Percentiles rank a stretch among this genome's conserved stretches.
phyloP scores from a whole-genome alignment of 208 protist species.

The Blastocrithidia nonstop region DNA sequence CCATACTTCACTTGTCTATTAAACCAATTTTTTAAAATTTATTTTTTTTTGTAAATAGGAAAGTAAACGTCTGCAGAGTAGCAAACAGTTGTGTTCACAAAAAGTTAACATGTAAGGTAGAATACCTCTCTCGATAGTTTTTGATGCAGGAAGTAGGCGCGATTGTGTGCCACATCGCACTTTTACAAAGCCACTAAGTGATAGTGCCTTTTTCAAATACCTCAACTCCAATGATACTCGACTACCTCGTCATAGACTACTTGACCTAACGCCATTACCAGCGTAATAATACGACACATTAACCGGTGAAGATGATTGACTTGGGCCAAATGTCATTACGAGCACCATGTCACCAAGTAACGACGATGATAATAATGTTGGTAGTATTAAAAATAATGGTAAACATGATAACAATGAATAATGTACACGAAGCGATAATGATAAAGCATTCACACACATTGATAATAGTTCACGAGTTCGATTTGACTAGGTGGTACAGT shows the following conservation, averaged over 20 bases:
- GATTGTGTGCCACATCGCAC: conserved; percentile 44
- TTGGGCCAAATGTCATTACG: not conserved
- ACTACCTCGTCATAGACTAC: conserved; percentile 26
- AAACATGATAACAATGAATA: conserved; percentile 1
- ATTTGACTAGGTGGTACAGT: conserved; percentile 44
- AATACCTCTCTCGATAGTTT: conserved; percentile 40
- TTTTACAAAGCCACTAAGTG: conserved; percentile 6
- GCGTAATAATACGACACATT: conserved; percentile 67
- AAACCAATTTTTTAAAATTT: conserved; percentile 2
- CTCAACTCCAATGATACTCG: conserved; percentile 67
- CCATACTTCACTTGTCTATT: not conserved
- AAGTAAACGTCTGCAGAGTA: no score
- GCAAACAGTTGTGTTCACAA: not conserved
- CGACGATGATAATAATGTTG: not conserved
- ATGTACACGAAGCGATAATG: no score
- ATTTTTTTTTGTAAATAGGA: conserved; percentile 2
- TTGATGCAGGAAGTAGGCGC: conserved; percentile 11
- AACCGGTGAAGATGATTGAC: conserved; percentile 65
- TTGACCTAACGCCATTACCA: conserved; percentile 13
- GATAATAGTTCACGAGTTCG: no score
- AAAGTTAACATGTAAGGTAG: conserved; percentile 24
- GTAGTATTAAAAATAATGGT: not conserved
- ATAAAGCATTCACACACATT: no score
- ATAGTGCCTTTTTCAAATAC: conserved; percentile 36
- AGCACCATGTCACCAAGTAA: not conserved